Conservation (phyloP, 164 flowering plant species). For the Chimonanthus salicifolius region DNA sequence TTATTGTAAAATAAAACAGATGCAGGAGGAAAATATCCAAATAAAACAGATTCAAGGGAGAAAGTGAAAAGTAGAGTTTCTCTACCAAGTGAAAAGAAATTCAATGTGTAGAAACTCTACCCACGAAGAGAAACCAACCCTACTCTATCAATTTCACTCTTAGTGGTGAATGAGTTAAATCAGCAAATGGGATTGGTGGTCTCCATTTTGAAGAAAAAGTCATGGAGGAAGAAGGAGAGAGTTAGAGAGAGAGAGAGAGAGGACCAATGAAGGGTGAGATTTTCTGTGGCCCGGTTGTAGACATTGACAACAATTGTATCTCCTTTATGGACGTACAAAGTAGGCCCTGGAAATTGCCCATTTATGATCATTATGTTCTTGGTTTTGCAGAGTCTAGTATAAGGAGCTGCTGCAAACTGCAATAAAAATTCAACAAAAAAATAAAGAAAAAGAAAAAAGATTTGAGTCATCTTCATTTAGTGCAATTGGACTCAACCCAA, state of each 20-base stretch:
- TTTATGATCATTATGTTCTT: constrained; percentile 36
- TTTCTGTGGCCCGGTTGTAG: constrained; percentile 19
- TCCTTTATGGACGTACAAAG: constrained; percentile 24
- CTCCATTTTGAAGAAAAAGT: no score
- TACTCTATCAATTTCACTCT: not conserved
- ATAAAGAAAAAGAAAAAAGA: not conserved
- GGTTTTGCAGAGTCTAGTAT: constrained; percentile 26
- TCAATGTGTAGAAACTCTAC: not conserved
- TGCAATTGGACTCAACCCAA: not conserved
- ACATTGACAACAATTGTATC: constrained; percentile 21
- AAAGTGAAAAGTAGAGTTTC: no score
- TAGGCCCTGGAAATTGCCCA: constrained; percentile 40
- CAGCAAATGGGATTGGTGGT: not conserved
- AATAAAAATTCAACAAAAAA: not conserved
- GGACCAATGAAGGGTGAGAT: constrained; percentile 37
- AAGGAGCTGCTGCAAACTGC: constrained; percentile 21
- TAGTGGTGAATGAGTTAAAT: not conserved
- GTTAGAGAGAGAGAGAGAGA: not conserved
- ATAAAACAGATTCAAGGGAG: no score
- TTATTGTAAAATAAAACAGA: not conserved
- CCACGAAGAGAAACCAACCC: not conserved
- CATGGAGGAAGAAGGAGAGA: not conserved
- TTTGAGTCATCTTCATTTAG: not conserved
- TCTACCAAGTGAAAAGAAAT: no score
- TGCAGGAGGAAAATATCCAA: not conserved